phyloP scores from a whole-genome alignment of 345 rosid genomes.

The Gossypium thurberi region DNA sequence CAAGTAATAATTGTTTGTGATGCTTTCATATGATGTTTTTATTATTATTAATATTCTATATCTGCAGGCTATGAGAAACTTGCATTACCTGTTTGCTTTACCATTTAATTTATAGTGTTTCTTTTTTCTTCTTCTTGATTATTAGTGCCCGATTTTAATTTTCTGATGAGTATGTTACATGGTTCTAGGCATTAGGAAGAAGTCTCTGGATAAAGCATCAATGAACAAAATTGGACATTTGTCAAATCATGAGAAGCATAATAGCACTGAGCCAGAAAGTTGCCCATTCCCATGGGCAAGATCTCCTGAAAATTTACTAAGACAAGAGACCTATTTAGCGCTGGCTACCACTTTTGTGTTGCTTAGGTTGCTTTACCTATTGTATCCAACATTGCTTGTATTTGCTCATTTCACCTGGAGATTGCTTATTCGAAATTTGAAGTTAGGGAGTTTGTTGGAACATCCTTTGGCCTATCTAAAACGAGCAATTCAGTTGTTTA shows the following conservation, averaged over 20 bases:
- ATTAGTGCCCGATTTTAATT: background rate
- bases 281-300: slow-evolving; percentile 96
- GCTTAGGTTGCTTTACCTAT: slow-evolving; percentile 45
- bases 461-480: slow-evolving; percentile 55
- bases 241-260: slow-evolving; percentile 46
- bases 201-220: slow-evolving; percentile 31
- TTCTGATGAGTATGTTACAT: slow-evolving; percentile 12
- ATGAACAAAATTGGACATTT: slow-evolving; percentile 28
- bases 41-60: background rate
- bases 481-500: slow-evolving; percentile 41
- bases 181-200: slow-evolving; percentile 43
- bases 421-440: slow-evolving; percentile 36
- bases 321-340: slow-evolving; percentile 73
- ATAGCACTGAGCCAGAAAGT: slow-evolving; percentile 51
- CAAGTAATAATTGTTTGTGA: background rate
- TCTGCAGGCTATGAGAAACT: background rate
- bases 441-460: slow-evolving; percentile 52
- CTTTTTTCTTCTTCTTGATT: background rate
- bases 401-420: slow-evolving; percentile 45
- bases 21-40: background rate
- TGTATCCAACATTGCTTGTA: slow-evolving; percentile 42
- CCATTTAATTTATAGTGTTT: background rate
- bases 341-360: slow-evolving; percentile 71
- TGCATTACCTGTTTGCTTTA: background rate
- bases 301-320: slow-evolving; percentile 84